These are phyloP conservation scores for Penicillium sp. DNA, from an alignment of 2,329 filamentous ascomycete species.

Conservation along the genomic window DNA sequence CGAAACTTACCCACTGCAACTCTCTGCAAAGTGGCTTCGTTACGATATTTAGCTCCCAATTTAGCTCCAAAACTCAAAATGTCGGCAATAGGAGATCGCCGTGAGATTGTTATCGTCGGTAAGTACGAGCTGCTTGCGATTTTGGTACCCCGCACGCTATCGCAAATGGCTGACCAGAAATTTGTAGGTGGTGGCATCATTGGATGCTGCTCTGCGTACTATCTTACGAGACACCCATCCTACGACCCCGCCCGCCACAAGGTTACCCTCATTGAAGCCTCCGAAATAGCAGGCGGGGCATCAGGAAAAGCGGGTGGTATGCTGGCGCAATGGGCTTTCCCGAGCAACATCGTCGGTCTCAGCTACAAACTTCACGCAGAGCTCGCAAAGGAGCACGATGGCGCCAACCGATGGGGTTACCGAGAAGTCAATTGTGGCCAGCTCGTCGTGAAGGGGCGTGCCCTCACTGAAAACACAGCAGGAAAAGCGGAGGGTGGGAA, in stretches of 20 bases:
- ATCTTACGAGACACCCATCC: constrained; percentile 75
- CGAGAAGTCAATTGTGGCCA: constrained; percentile 71
- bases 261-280: constrained; percentile 84
- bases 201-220: constrained; percentile 87
- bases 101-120: constrained; percentile 44
- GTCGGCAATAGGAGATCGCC: constrained; percentile 29
- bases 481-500: constrained; percentile 32
- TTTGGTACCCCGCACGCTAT: constrained; percentile 24
- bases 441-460: constrained; percentile 51
- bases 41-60: constrained; percentile 16
- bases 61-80: constrained; percentile 28
- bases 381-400: constrained; percentile 77
- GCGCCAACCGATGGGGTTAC: constrained; percentile 80
- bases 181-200: constrained; percentile 80
- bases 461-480: constrained; percentile 34
- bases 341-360: constrained; percentile 73
- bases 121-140: constrained; percentile 13
- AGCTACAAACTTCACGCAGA: constrained; percentile 80
- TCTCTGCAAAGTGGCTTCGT: constrained; percentile 24
- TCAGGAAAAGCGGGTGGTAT: constrained; percentile 93
- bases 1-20: background rate
- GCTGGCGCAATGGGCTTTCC: constrained; percentile 88
- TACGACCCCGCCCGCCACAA: constrained; percentile 71
- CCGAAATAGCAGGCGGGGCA: constrained; percentile 79
- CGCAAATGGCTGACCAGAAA: constrained; percentile 13